Evolutionary conservation across 225 moss, liverwort and hornwort genomes (phyloP), one percentile per base, ranked within the genome.

Genomic region (Pseudisothecium myosuroides): DNA sequence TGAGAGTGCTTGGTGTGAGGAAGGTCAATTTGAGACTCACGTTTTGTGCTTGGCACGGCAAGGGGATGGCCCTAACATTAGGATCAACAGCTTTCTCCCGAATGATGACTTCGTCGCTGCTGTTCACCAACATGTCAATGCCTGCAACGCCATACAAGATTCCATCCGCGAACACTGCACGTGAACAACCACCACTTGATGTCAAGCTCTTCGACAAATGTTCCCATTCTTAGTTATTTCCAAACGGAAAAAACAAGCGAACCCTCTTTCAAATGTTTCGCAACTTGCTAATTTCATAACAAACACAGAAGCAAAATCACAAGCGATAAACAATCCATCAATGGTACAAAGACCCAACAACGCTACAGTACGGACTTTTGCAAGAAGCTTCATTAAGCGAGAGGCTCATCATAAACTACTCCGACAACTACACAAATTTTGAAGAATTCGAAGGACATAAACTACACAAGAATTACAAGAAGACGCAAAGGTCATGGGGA

Each of bases 101-200:
- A 54, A 93, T 90, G 43, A 87, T 76, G 75, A 14, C 50, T 55
- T 85, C 6, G 63, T 90, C 89, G 61, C 88, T 89, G 36, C 36
- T 11, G 73, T 93, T 92, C 36, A 90, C 92, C 68, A 92, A 90
- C 55, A 93, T 92, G 82, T 93, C 93, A 83, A 93, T 89, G 31
- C 93, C 93, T 64, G 93, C 92, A 56, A 93, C 93, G 83, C 93
- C 92, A 83, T 89, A 90, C 66, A 93, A 80, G n/a, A 78, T 88
- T 45, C 89, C 93, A 69, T 83, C 58, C 73, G 56, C 85, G 79
- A 92, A 89, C 47, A 91, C 93, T 92, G 90, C 92, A 89, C 67
- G 76, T 45, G 41, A 68, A 85, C 34, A 45, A 34, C 54, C 85
- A 39, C 45, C 71, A 88, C n/a, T 61, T 55, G 24, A 77, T 32